Base-by-base conservation (phyloP, 371 early-diverging fungal species). In the Apophysomyces variabilis region DNA sequence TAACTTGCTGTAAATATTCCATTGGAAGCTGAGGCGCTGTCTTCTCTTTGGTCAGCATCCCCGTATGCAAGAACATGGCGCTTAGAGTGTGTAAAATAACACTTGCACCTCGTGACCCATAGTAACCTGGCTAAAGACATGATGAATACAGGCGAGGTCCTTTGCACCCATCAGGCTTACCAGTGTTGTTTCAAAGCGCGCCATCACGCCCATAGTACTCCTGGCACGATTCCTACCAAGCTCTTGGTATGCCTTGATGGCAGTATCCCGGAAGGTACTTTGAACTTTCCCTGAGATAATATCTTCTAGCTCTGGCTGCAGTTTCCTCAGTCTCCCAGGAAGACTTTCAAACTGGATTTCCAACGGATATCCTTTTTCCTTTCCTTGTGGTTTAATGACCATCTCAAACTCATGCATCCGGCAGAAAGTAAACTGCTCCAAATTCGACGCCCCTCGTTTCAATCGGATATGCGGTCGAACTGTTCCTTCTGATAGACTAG, bases 1-100 rank as follows among this genome's bases (percentile, higher is more conserved):
- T 66, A 1, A 88, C 85, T 38, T 86, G 80, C 39, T 88, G 87
- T 39, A 87, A 45, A 60, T 74, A 88, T 50, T 88, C 88, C 43
- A 80, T 37, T 0, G 85, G 83, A 43, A 69, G 47, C 57, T 85
- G 88, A 0, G 83, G 85, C 4, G 66, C 54, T 0, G 79, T 67
- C 7, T 56, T 58, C 11, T 79, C 73, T 7, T 63, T 46, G 0
- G 74, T 72, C 38, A 88, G 50, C 8, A 70, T 65, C 1, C 67
- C 66, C 4, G 75, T 65, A 36, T 77, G 66, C 5, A 36, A 8
- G 81, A 21, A 60, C 76, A 85, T 54, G 71, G 11, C 21, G 57
- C 58, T 0, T 66, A 67, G 8, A 86, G 68, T 5, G 66, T 70
- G 37, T 76, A 79, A 65, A 3, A 87, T 74, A 46, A 62, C 66